Evolutionary conservation across 306 rosid genomes (phyloP), one percentile per base, ranked within the genome.

Genomic region (Oxytropis ochrocephala): DNA sequence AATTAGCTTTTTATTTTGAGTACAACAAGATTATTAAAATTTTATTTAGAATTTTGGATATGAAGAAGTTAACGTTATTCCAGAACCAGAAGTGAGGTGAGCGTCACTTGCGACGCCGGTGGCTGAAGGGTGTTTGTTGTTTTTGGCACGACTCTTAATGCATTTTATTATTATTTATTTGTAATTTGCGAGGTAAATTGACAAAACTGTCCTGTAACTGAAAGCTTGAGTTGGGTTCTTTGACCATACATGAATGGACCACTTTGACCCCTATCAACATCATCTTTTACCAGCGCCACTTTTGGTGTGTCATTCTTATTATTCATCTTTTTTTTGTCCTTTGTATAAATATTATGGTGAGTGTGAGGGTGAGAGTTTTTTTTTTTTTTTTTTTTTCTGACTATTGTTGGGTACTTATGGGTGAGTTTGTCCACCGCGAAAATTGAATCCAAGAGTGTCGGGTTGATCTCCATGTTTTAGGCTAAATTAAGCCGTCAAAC

Each of bases 211-310:
- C 88, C 82, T 80, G 32, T 7, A 2, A 30, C 76, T 71, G 38
- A 4, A 4, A 38, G 12, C 36, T 64, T 30, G 39, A 51, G 79
- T 54, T 64, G 38, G 29, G 72, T 67, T 68, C 62, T 78, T 86
- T 88, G 91, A 86, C 91, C 79, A 18, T 16, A 5, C 43, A 39
- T 14, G 29, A 0, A 30, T 82, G 88, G 85, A 78, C 85, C 83
- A 80, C 79, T 75, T 78, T 84, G 85, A 75, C 85, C 64, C 67
- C 29, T 24, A 24, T 24, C 9, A 38, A 1, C 57, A 43, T 33
- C 0, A n/a, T 76, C 51, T 72, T 27, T 10, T 18, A 5, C 35
- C 30, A 14, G 66, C 78, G 83, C 67, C 5, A 70, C 29, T 81
- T 32, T 50, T 6, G 84, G 73, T 55, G 19, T 72, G 43, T 77